Percentiles rank a stretch among this genome's conserved stretches.
phyloP scores from a whole-genome alignment of 106 monocot species.

The Allium sativum region DNA sequence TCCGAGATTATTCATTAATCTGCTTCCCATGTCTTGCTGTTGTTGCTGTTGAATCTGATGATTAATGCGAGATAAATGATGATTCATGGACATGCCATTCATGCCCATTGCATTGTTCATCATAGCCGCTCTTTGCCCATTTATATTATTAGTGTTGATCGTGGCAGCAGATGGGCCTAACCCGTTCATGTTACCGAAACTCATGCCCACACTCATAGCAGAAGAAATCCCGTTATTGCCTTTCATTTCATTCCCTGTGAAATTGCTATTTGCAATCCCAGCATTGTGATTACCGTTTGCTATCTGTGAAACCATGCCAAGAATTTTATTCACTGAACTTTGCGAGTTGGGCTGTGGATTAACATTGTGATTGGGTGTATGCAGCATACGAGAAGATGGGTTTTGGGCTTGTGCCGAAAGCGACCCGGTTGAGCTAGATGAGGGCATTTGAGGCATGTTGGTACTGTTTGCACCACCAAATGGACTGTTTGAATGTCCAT shows the following conservation, averaged over 20 bases:
- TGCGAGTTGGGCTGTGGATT: constrained; percentile 38
- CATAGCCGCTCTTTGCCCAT: constrained; percentile 33
- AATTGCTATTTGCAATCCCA: not conserved
- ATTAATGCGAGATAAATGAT: constrained; percentile 27
- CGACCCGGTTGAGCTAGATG: constrained; percentile 46
- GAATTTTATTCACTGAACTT: constrained; percentile 57
- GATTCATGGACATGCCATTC: constrained; percentile 45
- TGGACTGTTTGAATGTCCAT: constrained; percentile 15
- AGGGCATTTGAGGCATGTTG: constrained; percentile 33
- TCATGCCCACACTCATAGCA: constrained; percentile 11
- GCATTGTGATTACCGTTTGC: too few species aligned
- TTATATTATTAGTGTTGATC: not conserved
- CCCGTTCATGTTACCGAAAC: constrained; percentile 34
- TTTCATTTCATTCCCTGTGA: constrained; percentile 37
- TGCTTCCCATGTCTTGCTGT: constrained; percentile 47
- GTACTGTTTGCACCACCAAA: constrained; percentile 15
- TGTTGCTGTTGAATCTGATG: constrained; percentile 35
- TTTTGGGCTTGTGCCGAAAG: constrained; percentile 27
- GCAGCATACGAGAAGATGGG: constrained; percentile 18
- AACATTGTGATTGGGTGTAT: constrained; percentile 10
- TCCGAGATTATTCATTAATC: constrained; percentile 35
- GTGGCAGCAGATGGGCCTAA: constrained; percentile 22
- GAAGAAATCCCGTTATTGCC: constrained; percentile 20
- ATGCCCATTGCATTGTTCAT: constrained; percentile 30
- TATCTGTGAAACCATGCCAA: constrained; percentile 53